These are phyloP conservation scores for Pelargonium australe DNA, from an alignment of 441 rosid genomes.

Conservation along the genomic window DNA sequence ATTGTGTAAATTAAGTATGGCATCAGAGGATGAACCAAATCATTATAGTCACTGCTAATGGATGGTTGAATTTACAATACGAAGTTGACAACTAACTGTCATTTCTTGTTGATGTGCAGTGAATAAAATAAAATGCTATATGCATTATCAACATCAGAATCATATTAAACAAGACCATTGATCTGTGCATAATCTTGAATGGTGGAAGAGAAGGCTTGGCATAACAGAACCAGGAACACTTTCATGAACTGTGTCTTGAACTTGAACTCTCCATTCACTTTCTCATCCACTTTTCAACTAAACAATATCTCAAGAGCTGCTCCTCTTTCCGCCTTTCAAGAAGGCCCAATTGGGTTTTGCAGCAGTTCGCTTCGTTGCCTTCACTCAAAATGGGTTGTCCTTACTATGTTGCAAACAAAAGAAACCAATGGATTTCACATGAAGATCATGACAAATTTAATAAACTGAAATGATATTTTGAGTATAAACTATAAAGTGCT, in stretches of 20 bases:
- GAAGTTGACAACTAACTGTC: constrained; percentile 17
- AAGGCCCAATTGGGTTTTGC: constrained; percentile 21
- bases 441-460: no score
- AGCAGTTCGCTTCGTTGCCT: constrained; percentile 34
- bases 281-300: not conserved
- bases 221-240: not conserved
- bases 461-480: no score
- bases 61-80: constrained; percentile 25
- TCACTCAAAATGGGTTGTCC: constrained; percentile 35
- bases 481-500: not conserved
- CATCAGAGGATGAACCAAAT: no score
- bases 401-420: constrained; percentile 29
- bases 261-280: not conserved
- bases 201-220: not conserved
- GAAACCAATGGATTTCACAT: not conserved
- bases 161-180: not conserved
- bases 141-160: constrained; percentile 26
- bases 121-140: constrained; percentile 22
- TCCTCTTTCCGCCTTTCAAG: not conserved
- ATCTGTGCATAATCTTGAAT: no score
- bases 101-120: constrained; percentile 13
- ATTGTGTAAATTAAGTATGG: no score
- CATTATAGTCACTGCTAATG: constrained; percentile 7
- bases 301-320: not conserved
- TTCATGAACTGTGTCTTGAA: not conserved